Conservation (phyloP, 2,329 filamentous ascomycete species). For the Herpotrichia juniperi region DNA sequence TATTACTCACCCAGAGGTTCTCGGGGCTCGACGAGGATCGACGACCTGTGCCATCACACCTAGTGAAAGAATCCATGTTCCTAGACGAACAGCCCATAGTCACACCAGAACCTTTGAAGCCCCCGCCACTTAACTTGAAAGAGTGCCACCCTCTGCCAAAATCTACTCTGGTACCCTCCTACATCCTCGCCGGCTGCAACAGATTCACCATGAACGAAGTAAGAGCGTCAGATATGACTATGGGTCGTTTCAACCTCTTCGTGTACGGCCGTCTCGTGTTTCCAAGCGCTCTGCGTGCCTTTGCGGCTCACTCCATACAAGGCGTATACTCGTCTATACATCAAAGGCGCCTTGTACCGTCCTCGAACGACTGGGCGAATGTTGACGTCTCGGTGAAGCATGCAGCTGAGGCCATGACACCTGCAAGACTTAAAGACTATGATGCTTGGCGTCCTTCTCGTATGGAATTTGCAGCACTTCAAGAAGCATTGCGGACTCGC, state of each 20-base stretch:
- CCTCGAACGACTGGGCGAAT: conserved; percentile 13
- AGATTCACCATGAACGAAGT: conserved; percentile 9
- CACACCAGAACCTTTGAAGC: conserved; percentile 2
- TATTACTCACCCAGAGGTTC: not conserved
- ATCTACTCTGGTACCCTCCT: conserved; percentile 9
- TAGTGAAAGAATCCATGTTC: not conserved
- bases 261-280: conserved; percentile 24
- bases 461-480: conserved; percentile 4
- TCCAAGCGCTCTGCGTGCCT: conserved; percentile 16
- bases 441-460: conserved; percentile 6
- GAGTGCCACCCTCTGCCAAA: conserved; percentile 3
- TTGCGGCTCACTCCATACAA: conserved; percentile 7
- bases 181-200: conserved; percentile 15
- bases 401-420: conserved; percentile 8
- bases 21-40: not conserved
- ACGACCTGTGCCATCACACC: not conserved
- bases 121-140: not conserved
- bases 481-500: not conserved
- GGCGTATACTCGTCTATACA: conserved; percentile 16
- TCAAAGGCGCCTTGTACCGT: conserved; percentile 14
- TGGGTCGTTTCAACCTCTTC: conserved; percentile 9
- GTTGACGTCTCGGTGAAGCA: conserved; percentile 5
- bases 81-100: conserved; percentile 1
- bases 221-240: not conserved
- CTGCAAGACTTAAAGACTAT: conserved; percentile 4